Percentiles rank a stretch among this genome's conserved stretches.
Evolutionary conservation across 345 rosid genomes (phyloP).

Genomic region (Populus tremula): DNA sequence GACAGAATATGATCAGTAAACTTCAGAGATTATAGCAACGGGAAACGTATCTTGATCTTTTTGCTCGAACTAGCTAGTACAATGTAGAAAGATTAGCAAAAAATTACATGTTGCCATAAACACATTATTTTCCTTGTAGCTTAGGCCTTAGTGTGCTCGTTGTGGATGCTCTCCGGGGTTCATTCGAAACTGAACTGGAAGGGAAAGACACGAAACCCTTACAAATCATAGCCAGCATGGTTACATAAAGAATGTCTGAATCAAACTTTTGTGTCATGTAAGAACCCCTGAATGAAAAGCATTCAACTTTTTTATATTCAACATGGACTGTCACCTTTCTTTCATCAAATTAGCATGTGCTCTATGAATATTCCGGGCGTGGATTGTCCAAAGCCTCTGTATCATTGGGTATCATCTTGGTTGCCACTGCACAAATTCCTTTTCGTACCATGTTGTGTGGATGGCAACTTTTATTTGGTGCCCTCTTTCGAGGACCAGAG

Average conservation of each 20-base stretch:
- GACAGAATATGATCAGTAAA: not conserved
- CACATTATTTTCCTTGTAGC: not conserved
- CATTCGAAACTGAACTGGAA: not conserved
- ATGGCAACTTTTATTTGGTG: not conserved
- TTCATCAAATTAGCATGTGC: not conserved
- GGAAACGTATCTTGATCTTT: too few species aligned
- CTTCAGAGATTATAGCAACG: too few species aligned
- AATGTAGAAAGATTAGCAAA: not conserved
- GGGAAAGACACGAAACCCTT: not conserved
- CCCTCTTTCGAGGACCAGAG: slow-evolving; percentile 50
- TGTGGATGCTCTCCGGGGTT: not conserved
- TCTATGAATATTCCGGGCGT: not conserved
- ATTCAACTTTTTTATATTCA: not conserved
- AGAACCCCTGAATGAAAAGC: not conserved
- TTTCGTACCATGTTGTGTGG: not conserved
- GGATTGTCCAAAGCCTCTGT: not conserved
- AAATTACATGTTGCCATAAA: not conserved
- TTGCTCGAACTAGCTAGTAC: too few species aligned
- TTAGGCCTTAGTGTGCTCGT: not conserved
- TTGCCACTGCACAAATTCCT: not conserved
- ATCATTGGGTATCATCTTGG: not conserved
- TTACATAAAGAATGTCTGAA: not conserved
- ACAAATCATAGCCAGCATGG: not conserved
- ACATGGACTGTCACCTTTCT: not conserved
- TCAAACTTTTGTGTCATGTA: not conserved